Evolutionary conservation across 306 rosid species (phyloP), one percentile per base, ranked within the genome.

Genomic region (Luffa aegyptiaca): DNA sequence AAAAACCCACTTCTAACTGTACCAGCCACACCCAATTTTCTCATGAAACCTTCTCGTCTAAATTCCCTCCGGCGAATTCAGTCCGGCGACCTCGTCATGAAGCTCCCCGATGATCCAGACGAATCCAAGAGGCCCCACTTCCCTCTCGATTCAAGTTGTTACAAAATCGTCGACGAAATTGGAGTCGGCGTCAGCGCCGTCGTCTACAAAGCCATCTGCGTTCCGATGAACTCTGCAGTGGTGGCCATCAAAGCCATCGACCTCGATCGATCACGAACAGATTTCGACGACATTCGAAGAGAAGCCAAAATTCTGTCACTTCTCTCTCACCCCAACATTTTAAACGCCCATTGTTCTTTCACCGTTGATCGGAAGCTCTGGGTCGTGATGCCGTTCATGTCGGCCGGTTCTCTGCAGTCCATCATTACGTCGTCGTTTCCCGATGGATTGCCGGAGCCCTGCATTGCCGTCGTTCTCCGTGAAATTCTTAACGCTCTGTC

Each of bases 301-400:
- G 93, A 91, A 55, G 87, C 87, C 17, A 85, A 83, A 42, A 83
- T 87, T 1, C 74, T 88, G 2, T 86, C 90, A 0, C 88, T 86
- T 18, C 90, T 91, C 41, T 87, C 86, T 5, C 97, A 88, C 78
- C 92, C 92, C 0, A 91, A 93, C 73, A 80, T 90, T 39, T 90
- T 93, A 57, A 86, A 57, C 21, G 84, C 91, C 6, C 90, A 87
- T 49, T 88, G 93, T 59, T 91, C 89, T n/a, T 93, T 93, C 89
- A 86, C 85, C 0, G 86, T 85, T 0, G 82, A 79, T 42, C 83
- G 26, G 33, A 75, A 86, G 18, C 90, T 86, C 17, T 91, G 97
- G 98, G 92, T 91, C 10, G 94, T 93, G 6, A 93, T 90, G 92
- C 93, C 92, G 0, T 90, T 87, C 86, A 87, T 87, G 96, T 87